Base-by-base conservation (phyloP, 352 stramenopile species). In the Sclerospora graminicola region DNA sequence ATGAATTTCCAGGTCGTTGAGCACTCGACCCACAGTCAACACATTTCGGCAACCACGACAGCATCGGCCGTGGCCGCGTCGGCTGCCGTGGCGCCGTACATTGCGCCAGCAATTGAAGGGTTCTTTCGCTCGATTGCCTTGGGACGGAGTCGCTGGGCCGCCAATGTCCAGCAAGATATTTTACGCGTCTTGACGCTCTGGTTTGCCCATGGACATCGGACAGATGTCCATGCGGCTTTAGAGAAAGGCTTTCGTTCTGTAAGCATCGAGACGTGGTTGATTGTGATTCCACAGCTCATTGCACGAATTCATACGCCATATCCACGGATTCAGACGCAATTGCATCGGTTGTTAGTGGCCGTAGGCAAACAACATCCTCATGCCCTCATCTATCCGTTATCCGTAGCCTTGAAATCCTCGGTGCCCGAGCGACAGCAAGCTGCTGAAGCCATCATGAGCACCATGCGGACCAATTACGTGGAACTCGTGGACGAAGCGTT, bases 121-220 rank as follows among this genome's bases (percentile, higher is more conserved):
- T 99, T 99, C 70, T 95, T 98, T 40, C 78, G 78, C 18, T 95
- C 91, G 2, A 98, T 99, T 24, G 86, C 82, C 40, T 68, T 99
- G 16, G 95, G 95, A 7, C 91, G 87, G 18, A 97, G 92, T 41
- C 80, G 89, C 31, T 97, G 89, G 84, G 95, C 82, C 60, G 95
- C 95, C 9, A 97, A 96, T 31, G 95, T 98, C 1, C 92, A 98
- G 49, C 95, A 99, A 56, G 96, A 99, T 59, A 94, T 99, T 51
- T 53, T 99, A 23, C 97, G 97, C 44, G 72, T 99, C 6, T 64
- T 99, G 4, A 98, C 93, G 33, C 94, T 98, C 20, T 97, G 97
- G 69, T 99, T 99, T 54, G 82, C 92, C 4, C 95, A 99, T 61
- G 95, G 95, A 8, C 80, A 96, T 30, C 73, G 89, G 11, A 60